Evolutionary conservation across 2,329 filamentous ascomycete species (phyloP).

Genomic region (Eurotiales sp.): DNA sequence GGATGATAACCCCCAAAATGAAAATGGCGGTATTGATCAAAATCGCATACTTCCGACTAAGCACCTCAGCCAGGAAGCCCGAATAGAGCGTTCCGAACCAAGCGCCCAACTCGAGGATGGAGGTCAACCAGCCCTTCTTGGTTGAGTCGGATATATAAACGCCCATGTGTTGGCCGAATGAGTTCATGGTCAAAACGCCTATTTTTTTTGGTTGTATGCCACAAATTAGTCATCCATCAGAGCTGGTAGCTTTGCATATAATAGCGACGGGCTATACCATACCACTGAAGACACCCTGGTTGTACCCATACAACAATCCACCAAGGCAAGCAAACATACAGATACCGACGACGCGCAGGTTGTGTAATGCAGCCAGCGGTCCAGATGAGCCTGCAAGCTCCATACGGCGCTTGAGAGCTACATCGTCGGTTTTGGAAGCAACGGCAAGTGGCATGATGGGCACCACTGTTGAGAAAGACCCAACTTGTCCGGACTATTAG

Average conservation of each 20-base stretch:
- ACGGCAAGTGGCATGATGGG: constrained; percentile 9
- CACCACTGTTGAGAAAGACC: neutral
- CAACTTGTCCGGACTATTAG: neutral
- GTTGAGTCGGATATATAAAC: constrained; percentile 20
- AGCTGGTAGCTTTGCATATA: too few species aligned
- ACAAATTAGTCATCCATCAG: neutral
- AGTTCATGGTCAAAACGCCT: constrained; percentile 18
- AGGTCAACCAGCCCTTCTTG: constrained; percentile 26
- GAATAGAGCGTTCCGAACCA: constrained; percentile 71
- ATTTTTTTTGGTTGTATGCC: neutral
- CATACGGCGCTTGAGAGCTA: constrained; percentile 50
- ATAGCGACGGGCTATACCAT: too few species aligned
- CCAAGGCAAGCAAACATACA: constrained; percentile 62
- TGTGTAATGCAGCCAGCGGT: constrained; percentile 54
- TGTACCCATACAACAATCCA: constrained; percentile 38
- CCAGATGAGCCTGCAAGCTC: constrained; percentile 54
- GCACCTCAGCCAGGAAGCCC: constrained; percentile 66
- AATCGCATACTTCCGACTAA: constrained; percentile 64
- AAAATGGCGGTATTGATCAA: constrained; percentile 30
- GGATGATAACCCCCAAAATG: constrained; percentile 61
- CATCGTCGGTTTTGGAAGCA: constrained; percentile 38
- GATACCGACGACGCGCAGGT: constrained; percentile 58
- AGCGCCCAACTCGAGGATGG: constrained; percentile 71
- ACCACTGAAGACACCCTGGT: constrained; percentile 24
- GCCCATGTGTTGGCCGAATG: constrained; percentile 22